Percentiles rank a stretch among this genome's conserved stretches.
Conservation (phyloP, 805 yeast species). For the Wickerhamomyces ciferrii region DNA sequence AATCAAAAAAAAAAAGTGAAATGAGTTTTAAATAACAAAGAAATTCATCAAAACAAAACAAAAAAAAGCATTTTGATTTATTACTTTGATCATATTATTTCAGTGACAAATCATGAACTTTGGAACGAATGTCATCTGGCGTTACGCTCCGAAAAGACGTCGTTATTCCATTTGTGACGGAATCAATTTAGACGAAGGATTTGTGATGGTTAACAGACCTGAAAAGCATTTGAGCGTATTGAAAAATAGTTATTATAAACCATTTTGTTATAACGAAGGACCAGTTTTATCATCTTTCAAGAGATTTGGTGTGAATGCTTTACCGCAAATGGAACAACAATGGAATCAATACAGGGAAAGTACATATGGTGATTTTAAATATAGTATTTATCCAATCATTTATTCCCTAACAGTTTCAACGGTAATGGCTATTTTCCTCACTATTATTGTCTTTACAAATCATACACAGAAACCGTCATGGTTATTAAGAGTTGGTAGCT, state of each 20-base stretch:
- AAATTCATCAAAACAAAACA: neutral
- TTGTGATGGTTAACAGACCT: slow-evolving; percentile 19
- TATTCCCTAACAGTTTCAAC: slow-evolving; percentile 61
- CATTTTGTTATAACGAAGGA: slow-evolving; percentile 26
- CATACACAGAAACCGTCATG: slow-evolving; percentile 57
- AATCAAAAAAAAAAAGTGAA: too few relatives aligned
- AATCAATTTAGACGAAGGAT: slow-evolving; percentile 26
- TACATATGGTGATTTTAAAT: slow-evolving; percentile 41
- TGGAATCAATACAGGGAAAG: slow-evolving; percentile 42
- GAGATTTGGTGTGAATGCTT: slow-evolving; percentile 18
- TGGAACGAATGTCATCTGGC: slow-evolving; percentile 26
- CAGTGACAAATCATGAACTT: slow-evolving; percentile 19
- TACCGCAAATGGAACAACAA: slow-evolving; percentile 39
- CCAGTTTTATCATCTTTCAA: slow-evolving; percentile 32
- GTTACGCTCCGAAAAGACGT: slow-evolving; percentile 21
- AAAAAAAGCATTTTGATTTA: too few relatives aligned
- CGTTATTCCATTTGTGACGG: slow-evolving; percentile 27
- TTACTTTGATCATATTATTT: too few relatives aligned
- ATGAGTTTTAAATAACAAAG: too few relatives aligned
- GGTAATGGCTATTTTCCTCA: slow-evolving; percentile 56
- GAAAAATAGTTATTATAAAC: slow-evolving; percentile 19
- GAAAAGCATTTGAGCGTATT: slow-evolving; percentile 10
- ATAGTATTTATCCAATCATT: slow-evolving; percentile 56
- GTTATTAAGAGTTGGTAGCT: slow-evolving; percentile 43
- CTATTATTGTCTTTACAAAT: slow-evolving; percentile 60